Base-by-base conservation (phyloP, 2,329 filamentous ascomycete species). In the Aureobasidium lini region DNA sequence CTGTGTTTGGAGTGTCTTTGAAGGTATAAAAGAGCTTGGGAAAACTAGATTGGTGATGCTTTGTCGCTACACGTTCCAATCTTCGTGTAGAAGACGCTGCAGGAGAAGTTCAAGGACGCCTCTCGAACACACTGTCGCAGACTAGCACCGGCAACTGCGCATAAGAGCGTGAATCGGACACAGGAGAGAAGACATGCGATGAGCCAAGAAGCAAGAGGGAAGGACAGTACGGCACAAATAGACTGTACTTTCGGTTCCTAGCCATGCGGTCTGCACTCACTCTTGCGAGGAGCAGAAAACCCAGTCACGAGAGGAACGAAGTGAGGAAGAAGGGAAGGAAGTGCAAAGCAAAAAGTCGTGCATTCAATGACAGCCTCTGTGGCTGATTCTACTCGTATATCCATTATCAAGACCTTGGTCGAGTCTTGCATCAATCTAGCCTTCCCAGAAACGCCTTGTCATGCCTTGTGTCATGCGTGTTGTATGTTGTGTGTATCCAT, bases 1-100 rank as follows among this genome's bases (percentile, higher is more conserved):
- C 48, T 72, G 61, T 66, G 69, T 46, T 57, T 70, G 57, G 65
- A 69, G 32, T 65, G 65, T 32, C 50, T 69, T 31, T 69, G 63
- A 68, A 29, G 23, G 11, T 36, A 3, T 3, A 9, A 11, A 54
- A 43, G 39, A 3, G 42, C 37, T 2, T 44, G 42, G 42, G 42
- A 28, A 3, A 44, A 28, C 23, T 23, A 23, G 3, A 23, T 5
- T 2, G 42, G 13, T n/a, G 11, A 6, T 42, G 6, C 39, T 36
- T 13, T 36, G 2, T 13, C 8, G 34, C 8, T 13, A 6, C 4
- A 36, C 4, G 13, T n/a, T n/a, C n/a, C n/a, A n/a, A n/a, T n/a
- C n/a, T n/a, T n/a, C n/a, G n/a, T n/a, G n/a, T n/a, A n/a, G n/a
- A n/a, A n/a, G 34, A 36, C 13, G 8, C 40, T 9, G 8, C 40